Evolutionary conservation across 768 basidiomycete genomes (phyloP), one percentile per base, ranked within the genome.

Genomic region (Trametes punicea): DNA sequence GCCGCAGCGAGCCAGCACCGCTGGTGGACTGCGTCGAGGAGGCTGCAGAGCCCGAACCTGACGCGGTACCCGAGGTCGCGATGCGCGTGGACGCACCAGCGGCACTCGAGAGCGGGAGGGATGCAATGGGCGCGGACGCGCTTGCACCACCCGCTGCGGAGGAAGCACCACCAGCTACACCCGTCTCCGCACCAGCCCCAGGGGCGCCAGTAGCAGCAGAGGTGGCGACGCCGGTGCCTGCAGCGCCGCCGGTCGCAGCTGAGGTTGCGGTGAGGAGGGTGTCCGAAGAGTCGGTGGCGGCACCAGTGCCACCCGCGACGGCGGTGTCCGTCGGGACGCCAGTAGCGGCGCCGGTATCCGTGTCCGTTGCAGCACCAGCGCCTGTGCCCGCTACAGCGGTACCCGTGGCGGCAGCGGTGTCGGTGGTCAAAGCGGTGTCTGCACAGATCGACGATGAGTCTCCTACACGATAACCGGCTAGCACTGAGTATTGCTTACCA

Each of bases 11-110:
- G 33, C 31, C 47, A 2, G 49, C 49, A 21, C 20, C 45, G 48
- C 46, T 57, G 31, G 46, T 30, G 36, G 25, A 11, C 26, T 42
- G 27, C 29, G 56, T 45, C 23, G 56, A 13, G 11, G 56, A 21
- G 2, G 49, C 21, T n/a, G 23, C 16, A n/a, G 54, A 33, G 38
- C 36, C 46, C 8, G 55, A 45, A 8, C 26, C 42, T 8, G 46
- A 41, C 31, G 33, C 31, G 29, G 9, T 16, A 30, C 26, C 31
- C 23, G 34, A 38, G 26, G 36, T 34, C 25, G 34, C 36, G 8
- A 31, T 29, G 16, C 36, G 26, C 10, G 40, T 40, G 11, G 27
- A 27, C 23, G 38, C 30, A 30, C 46, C 54, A 13, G 36, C 27
- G n/a, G 30, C 45, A 26, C 41, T 33, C 18, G 33, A 50, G 36